Evolutionary conservation across 768 basidiomycete species (phyloP), one percentile per base, ranked within the genome.

Genomic region (Lentinula sp.): DNA sequence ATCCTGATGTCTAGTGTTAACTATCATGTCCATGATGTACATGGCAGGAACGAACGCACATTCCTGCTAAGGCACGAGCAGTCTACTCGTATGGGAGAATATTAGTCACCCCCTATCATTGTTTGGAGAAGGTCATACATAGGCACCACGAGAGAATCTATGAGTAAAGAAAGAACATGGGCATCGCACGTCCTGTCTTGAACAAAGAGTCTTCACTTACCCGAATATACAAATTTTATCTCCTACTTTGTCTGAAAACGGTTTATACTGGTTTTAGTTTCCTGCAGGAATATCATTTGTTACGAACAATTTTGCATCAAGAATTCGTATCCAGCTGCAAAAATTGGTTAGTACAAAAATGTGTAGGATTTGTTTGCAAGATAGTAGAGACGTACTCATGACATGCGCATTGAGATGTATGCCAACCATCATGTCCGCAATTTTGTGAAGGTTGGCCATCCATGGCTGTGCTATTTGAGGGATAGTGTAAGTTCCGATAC

Each of bases 121-220:
- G 34, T 32, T 63, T 51, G 0, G 10, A 51, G 40, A 32, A 28
- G 42, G 62, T 57, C 43, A 77, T 5, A 84, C 84, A 68, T 84
- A 87, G 16, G 85, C 84, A 23, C 87, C 87, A 43, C 87, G 78
- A 48, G 86, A 87, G 68, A 89, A 89, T 0, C 86, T 59, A 57
- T 31, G 43, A 42, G n/a, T 31, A 28, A 42, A 28, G 16, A 52
- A 51, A 43, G 23, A 32, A 37, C 51, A 40, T 42, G 15, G 18
- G 31, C 32, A 23, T 56, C 18, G 32, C 23, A 54, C 23, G 18
- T 56, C 55, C 5, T 28, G 18, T 31, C 5, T 43, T 7, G 21
- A 9, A 11, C 18, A 43, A 16, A 56, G 21, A 15, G 18, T 54
- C 3, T 28, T n/a, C 28, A 50, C 48, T 4, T 18, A 59, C 58